These are phyloP conservation scores for Vitis amurensis DNA, from an alignment of 164 flowering plant genomes.

Conservation along the genomic window DNA sequence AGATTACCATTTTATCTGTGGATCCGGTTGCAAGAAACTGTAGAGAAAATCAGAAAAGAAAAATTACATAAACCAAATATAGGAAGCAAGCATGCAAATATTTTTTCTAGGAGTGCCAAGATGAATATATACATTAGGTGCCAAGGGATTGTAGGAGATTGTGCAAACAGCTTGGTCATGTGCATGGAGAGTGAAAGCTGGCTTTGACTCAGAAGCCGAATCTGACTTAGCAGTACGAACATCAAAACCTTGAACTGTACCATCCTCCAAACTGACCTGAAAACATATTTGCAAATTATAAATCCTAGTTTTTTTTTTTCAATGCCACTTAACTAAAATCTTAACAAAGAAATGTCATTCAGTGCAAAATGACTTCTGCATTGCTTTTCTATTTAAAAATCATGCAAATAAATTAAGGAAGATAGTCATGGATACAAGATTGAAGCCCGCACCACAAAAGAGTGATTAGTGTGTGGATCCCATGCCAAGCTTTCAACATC, in stretches of 20 bases:
- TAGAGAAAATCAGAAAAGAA: conserved; percentile 2
- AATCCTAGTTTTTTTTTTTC: background rate
- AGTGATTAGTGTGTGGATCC: conserved; percentile 85
- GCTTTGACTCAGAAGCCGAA: conserved; percentile 44
- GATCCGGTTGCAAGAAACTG: conserved; percentile 96
- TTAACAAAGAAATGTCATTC: background rate
- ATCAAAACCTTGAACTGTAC: conserved; percentile 79
- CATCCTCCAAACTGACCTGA: conserved; percentile 93
- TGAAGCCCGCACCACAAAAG: conserved; percentile 67
- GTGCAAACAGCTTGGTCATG: conserved; percentile 91
- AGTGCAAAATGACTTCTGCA: background rate
- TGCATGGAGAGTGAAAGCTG: conserved; percentile 87
- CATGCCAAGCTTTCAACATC: conserved; percentile 96
- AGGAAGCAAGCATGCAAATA: background rate
- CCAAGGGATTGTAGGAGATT: conserved; percentile 60
- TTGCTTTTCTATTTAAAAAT: background rate
- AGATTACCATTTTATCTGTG: conserved; percentile 69
- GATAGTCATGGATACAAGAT: background rate
- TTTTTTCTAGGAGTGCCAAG: background rate
- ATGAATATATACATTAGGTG: conserved; percentile 55
- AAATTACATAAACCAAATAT: background rate
- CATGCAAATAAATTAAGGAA: background rate
- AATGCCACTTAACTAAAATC: background rate
- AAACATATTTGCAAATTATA: background rate
- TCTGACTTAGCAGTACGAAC: conserved; percentile 64